phyloP scores from a whole-genome alignment of 2,329 filamentous ascomycete species.

The Colletotrichum eleusines region DNA sequence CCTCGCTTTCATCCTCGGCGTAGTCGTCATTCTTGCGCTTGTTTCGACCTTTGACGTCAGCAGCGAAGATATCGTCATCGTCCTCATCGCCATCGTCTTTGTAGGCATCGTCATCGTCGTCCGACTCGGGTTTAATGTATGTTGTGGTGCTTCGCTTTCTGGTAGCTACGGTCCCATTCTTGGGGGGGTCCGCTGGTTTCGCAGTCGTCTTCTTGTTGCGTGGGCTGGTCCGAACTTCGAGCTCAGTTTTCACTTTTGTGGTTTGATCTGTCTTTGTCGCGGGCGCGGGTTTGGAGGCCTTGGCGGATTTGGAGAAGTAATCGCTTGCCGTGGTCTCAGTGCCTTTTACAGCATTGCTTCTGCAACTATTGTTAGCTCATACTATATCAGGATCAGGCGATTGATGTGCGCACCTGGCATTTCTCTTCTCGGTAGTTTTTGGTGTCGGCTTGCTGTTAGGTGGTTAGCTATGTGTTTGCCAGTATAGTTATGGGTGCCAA shows the following conservation, averaged over 20 bases:
- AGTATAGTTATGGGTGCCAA: not conserved
- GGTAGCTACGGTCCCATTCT: constrained; percentile 47
- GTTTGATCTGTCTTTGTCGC: constrained; percentile 58
- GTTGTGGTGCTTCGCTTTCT: constrained; percentile 59
- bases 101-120: constrained; percentile 69
- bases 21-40: constrained; percentile 82
- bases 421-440: constrained; percentile 63
- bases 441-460: constrained; percentile 19
- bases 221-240: constrained; percentile 66
- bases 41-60: constrained; percentile 73
- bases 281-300: constrained; percentile 52
- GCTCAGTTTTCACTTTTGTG: constrained; percentile 53
- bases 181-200: constrained; percentile 46
- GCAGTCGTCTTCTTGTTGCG: constrained; percentile 57
- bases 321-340: constrained; percentile 67
- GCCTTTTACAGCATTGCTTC: constrained; percentile 60
- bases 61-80: constrained; percentile 85
- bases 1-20: constrained; percentile 79
- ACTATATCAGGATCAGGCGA: constrained; percentile 21
- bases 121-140: constrained; percentile 54
- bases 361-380: constrained; percentile 41
- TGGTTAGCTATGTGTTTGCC: constrained; percentile 5
- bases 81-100: constrained; percentile 77
- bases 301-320: constrained; percentile 65
- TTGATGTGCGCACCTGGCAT: constrained; percentile 59